Evolutionary conservation across 2,329 filamentous ascomycete genomes (phyloP).

Genomic region (Emmonsiellopsis sp.): DNA sequence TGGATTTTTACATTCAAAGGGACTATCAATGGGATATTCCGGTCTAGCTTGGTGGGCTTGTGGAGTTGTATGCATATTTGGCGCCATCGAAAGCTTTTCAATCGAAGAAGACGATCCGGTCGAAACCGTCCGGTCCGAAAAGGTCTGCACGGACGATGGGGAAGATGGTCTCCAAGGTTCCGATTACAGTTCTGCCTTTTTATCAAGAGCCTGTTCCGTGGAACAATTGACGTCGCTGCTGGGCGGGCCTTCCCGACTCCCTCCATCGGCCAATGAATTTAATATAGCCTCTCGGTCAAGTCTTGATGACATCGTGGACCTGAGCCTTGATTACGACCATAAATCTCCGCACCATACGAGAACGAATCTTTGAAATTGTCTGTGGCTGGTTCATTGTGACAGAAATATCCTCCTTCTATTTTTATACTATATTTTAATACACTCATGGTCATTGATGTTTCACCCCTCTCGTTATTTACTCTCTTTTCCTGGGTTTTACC

Average conservation of each 20-base stretch:
- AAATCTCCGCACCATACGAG: background rate
- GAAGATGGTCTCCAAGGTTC: conserved; percentile 24
- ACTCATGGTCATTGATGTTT: too few species aligned
- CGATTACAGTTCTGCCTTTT: background rate
- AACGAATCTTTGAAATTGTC: background rate
- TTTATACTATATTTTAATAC: too few species aligned
- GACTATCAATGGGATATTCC: conserved; percentile 71
- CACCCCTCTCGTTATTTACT: too few species aligned
- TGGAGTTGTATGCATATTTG: conserved; percentile 64
- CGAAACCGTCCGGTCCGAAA: conserved; percentile 5
- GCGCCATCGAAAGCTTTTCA: conserved; percentile 64
- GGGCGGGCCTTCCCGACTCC: background rate
- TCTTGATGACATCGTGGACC: background rate
- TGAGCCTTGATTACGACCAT: background rate
- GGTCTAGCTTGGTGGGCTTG: conserved; percentile 92
- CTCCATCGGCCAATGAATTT: background rate
- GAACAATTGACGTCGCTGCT: background rate
- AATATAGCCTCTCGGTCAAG: background rate
- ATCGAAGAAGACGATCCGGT: conserved; percentile 55
- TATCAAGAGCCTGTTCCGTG: background rate
- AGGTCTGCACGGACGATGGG: conserved; percentile 1
- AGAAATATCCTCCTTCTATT: too few species aligned
- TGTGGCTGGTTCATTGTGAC: too few species aligned
- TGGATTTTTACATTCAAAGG: conserved; percentile 72
- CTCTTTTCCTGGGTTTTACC: too few species aligned